A percentile compares a stretch with the other conserved stretches of the same genome.
Conservation (phyloP, 208 protist genomes). For the Trichomonas vaginalis region DNA sequence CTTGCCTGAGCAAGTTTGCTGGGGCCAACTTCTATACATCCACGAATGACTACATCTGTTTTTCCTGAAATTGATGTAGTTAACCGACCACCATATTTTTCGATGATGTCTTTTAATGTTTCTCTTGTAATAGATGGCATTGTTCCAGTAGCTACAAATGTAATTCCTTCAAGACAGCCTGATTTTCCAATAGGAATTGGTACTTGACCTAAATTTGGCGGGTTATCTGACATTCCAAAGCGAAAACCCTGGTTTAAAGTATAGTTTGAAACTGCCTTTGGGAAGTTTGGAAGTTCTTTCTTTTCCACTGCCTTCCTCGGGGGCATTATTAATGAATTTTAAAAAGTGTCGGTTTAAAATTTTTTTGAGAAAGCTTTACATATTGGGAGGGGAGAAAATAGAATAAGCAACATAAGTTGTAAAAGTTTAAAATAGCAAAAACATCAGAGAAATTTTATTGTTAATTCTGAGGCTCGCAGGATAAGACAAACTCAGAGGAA, state of each 20-base stretch:
- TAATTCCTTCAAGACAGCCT: not conserved
- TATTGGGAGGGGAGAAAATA: too few species aligned
- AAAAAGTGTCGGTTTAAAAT: too few species aligned
- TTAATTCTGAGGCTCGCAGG: too few species aligned
- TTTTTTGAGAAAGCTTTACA: too few species aligned
- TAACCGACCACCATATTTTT: not conserved
- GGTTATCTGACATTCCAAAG: not conserved
- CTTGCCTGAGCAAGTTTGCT: not conserved
- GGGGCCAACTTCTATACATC: not conserved
- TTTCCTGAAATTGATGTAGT: not conserved
- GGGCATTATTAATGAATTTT: too few species aligned
- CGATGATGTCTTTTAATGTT: not conserved
- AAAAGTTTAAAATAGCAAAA: too few species aligned
- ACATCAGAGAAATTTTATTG: too few species aligned
- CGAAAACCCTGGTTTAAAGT: not conserved
- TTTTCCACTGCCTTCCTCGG: not conserved
- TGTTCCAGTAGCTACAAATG: not conserved
- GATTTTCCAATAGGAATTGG: not conserved
- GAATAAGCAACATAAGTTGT: too few species aligned
- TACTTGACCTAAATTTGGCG: not conserved
- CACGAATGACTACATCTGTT: not conserved
- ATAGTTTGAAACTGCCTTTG: not conserved
- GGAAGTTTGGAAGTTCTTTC: not conserved
- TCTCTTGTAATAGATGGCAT: not conserved
- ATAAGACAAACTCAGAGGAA: too few species aligned